Evolutionary conservation across 208 protist genomes (phyloP), one percentile per base, ranked within the genome.

Genomic region (Leishmania aethiopica): DNA sequence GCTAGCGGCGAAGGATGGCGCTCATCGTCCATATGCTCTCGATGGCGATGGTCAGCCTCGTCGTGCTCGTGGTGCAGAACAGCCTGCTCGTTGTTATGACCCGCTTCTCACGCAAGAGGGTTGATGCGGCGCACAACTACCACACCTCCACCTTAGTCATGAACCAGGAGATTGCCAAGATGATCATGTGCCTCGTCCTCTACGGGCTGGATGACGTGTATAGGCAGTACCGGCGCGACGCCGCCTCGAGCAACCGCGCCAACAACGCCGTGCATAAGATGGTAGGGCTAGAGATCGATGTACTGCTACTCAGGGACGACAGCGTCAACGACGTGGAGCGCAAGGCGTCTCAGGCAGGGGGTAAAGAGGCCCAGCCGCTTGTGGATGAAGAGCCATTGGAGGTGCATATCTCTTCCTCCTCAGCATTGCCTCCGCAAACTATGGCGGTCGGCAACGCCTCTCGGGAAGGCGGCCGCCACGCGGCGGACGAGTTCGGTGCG

Each of bases 41-140:
- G 11, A 84, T 90, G 64, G 81, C 87, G 45, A 59, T 78, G 75
- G n/a, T 96, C 3, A 93, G 90, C 59, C 92, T 97, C 77, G 22
- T 94, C 69, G 90, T 95, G 10, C 84, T 97, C 3, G 91, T 96
- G 4, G 15, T 95, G 2, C 94, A 97, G 73, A 97, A 96, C 80
- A 93, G 92, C 64, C 79, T 90, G 2, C 82, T 94, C 28, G 91
- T 95, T 28, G 83, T 97, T 7, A 82, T 95, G 87, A 97, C 92
- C 40, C 89, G 93, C 51, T 92, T 91, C 49, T 93, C 90, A 3
- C 85, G 90, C 53, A 83, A 81, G 17, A 88, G 86, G 37, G 66
- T 92, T 5, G 57, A 76, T 0, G 79, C 85, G 0, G 75, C 70
- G 28, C 77, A 87, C 22, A 87, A 88, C 57, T 97, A 96, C 73